phyloP scores from a whole-genome alignment of 2,329 filamentous ascomycete genomes.

The Pezicula carpinea region DNA sequence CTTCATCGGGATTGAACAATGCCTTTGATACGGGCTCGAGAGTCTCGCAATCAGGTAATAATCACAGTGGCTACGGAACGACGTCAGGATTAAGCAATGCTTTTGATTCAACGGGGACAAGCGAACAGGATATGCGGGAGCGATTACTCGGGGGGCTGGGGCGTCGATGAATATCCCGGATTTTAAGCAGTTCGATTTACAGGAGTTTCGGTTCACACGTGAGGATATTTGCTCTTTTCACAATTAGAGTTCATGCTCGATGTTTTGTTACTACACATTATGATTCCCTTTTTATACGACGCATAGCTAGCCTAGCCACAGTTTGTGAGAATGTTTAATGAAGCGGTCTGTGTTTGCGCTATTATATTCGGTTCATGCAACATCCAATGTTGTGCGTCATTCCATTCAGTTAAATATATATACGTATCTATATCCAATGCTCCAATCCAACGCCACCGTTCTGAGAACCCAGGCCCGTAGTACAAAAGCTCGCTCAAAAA shows the following conservation, averaged over 20 bases:
- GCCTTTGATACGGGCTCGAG: slow-evolving; percentile 9
- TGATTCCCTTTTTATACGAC: not conserved
- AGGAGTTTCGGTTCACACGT: too few relatives aligned
- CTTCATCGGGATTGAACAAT: slow-evolving; percentile 13
- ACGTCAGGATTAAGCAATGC: slow-evolving; percentile 1
- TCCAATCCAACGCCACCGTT: not conserved
- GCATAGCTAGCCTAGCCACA: too few relatives aligned
- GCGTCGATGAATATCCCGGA: slow-evolving; percentile 10
- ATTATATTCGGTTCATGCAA: not conserved
- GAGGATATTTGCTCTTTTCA: too few relatives aligned
- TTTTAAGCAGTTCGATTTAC: not conserved
- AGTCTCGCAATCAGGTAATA: not conserved
- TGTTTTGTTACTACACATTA: too few relatives aligned
- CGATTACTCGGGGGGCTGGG: slow-evolving; percentile 19
- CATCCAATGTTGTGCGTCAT: not conserved
- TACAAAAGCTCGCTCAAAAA: slow-evolving; percentile 5
- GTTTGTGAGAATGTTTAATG: not conserved
- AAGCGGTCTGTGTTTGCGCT: not conserved
- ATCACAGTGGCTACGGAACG: not conserved
- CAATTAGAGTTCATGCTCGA: too few relatives aligned
- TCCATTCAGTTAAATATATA: slow-evolving; percentile 1
- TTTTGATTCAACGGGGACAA: slow-evolving; percentile 6
- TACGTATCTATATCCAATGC: slow-evolving; percentile 5
- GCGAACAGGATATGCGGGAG: slow-evolving; percentile 22
- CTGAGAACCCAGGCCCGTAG: not conserved